These are phyloP conservation scores for Clavaria fumosa DNA, from an alignment of 768 basidiomycete genomes.

Conservation along the genomic window DNA sequence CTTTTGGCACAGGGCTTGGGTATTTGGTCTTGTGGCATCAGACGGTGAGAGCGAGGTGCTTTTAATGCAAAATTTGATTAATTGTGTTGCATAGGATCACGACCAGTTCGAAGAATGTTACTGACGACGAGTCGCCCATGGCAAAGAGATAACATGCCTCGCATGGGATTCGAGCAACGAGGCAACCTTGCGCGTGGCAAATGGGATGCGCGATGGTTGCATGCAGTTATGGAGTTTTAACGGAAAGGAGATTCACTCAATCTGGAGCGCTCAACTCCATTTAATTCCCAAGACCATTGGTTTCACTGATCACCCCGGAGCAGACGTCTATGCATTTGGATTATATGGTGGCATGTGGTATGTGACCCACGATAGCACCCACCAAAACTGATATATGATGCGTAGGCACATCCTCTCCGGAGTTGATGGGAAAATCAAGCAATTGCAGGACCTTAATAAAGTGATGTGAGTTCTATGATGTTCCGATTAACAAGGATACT, in stretches of 20 bases:
- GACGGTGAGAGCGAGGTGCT: background rate
- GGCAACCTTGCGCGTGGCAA: background rate
- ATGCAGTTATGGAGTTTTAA: background rate
- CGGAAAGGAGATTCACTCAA: slow-evolving; percentile 1
- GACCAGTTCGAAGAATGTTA: background rate
- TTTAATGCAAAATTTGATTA: background rate
- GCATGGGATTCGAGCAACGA: background rate
- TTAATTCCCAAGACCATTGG: background rate
- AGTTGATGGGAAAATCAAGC: background rate
- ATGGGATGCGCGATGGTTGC: slow-evolving; percentile 1
- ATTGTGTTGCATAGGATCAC: background rate
- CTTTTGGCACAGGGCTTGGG: slow-evolving; percentile 1
- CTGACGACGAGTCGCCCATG: background rate
- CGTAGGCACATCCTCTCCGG: background rate
- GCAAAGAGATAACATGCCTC: slow-evolving; percentile 1
- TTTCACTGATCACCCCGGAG: slow-evolving; percentile 1
- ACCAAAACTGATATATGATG: slow-evolving; percentile 1
- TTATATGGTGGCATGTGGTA: slow-evolving; percentile 1
- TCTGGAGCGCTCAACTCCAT: background rate
- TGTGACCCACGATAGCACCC: too few species aligned
- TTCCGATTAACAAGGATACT: too few species aligned
- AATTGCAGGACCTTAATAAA: background rate
- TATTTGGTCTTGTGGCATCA: background rate
- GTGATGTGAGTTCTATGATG: background rate
- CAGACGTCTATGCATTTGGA: slow-evolving; percentile 2